Conservation (phyloP, 2,329 filamentous ascomycete genomes). For the Fusarium pseudoanthophilum region DNA sequence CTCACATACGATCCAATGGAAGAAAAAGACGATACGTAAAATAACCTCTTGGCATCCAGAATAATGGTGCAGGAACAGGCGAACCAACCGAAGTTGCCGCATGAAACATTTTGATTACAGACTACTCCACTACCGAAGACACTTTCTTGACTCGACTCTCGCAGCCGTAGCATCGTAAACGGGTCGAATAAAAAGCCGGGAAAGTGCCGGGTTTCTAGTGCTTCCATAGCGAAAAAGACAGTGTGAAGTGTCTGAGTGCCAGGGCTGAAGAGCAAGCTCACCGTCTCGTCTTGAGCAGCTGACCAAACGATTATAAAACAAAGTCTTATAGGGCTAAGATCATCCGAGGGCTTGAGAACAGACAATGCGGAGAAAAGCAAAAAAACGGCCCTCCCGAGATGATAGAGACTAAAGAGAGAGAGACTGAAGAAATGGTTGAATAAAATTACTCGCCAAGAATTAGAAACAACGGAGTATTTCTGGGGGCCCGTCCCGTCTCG, state of each 20-base stretch:
- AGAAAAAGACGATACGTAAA: neutral
- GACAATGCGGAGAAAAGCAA: slow-evolving; percentile 27
- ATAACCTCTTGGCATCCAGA: neutral
- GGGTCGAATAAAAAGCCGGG: neutral
- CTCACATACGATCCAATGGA: neutral
- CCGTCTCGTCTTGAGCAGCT: neutral
- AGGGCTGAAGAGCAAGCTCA: slow-evolving; percentile 1
- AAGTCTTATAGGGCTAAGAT: slow-evolving; percentile 1
- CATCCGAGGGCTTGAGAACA: neutral
- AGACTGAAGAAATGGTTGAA: neutral
- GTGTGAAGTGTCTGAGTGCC: neutral
- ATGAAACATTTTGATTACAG: slow-evolving; percentile 21
- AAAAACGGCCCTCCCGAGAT: neutral
- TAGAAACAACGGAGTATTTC: neutral
- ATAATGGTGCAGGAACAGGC: neutral
- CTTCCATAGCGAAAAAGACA: neutral
- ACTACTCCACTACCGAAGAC: slow-evolving; percentile 11
- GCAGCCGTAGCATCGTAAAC: neutral
- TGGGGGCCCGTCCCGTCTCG: slow-evolving; percentile 1
- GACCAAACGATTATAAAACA: neutral
- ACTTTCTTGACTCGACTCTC: slow-evolving; percentile 3
- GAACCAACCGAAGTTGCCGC: slow-evolving; percentile 1
- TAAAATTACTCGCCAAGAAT: slow-evolving; percentile 4
- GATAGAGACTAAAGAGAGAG: neutral
- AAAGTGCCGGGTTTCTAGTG: neutral